A percentile compares a stretch with the other conserved stretches of the same genome.
These are phyloP conservation scores for Trebouxia sp. DNA, from an alignment of 139 green algal species.

Conservation along the genomic window DNA sequence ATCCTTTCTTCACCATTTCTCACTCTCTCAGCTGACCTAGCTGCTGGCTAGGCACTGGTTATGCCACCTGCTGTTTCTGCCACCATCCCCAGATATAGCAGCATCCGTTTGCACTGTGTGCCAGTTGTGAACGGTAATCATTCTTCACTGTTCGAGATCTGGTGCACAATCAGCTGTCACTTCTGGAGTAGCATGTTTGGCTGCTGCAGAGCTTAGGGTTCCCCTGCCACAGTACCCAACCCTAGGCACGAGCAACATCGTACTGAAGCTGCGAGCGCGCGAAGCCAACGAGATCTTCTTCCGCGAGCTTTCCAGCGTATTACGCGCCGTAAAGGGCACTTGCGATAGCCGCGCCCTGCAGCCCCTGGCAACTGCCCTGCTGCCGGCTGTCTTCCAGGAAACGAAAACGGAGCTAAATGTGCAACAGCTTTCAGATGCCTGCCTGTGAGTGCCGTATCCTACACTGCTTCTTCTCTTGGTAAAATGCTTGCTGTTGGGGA, in stretches of 20 bases:
- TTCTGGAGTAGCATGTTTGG: neutral
- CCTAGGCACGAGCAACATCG: slow-evolving; percentile 40
- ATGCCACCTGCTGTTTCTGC: too few species aligned
- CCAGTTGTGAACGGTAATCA: too few species aligned
- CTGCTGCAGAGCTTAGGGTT: slow-evolving; percentile 25
- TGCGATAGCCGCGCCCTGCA: neutral
- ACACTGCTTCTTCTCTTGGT: neutral
- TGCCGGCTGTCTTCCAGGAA: slow-evolving; percentile 23
- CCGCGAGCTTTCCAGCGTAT: slow-evolving; percentile 45
- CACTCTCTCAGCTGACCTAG: too few species aligned
- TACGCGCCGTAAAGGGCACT: slow-evolving; percentile 12
- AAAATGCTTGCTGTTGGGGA: neutral
- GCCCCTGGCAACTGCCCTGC: slow-evolving; percentile 18
- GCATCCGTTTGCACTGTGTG: too few species aligned
- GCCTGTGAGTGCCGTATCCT: neutral
- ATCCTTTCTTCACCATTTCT: neutral
- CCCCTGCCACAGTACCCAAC: slow-evolving; percentile 40
- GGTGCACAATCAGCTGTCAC: neutral
- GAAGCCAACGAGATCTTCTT: slow-evolving; percentile 47
- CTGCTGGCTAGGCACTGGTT: too few species aligned
- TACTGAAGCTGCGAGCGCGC: slow-evolving; percentile 45
- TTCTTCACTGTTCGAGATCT: too few species aligned
- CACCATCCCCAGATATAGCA: too few species aligned
- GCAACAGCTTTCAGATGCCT: neutral
- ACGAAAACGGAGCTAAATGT: slow-evolving; percentile 26